Percentiles rank a stretch among this genome's conserved stretches.
Conservation (phyloP, 371 early-diverging fungal species). For the Funneliformis caledonium region DNA sequence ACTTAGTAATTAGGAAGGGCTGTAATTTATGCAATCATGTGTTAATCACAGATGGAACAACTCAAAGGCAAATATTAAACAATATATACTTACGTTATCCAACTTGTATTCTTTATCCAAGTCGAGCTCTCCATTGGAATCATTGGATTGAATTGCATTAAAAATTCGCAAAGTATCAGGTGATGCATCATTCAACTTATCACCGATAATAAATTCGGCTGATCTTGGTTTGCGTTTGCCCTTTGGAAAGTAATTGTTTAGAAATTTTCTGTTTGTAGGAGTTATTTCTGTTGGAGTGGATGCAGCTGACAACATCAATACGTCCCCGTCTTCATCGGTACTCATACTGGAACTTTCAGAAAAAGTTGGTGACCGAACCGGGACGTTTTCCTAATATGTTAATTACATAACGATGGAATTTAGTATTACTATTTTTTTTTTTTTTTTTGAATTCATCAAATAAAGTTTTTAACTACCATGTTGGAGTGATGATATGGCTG, state of each 20-base stretch:
- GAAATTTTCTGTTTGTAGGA: background rate
- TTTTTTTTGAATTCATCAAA: background rate
- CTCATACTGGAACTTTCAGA: background rate
- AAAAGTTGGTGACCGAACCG: background rate
- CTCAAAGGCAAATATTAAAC: too few species aligned
- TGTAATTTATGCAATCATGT: too few species aligned
- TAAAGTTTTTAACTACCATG: background rate
- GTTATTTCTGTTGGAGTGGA: background rate
- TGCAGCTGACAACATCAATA: background rate
- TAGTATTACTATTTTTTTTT: too few species aligned
- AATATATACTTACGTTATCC: background rate
- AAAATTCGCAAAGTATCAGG: conserved; percentile 7
- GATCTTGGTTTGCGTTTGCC: background rate
- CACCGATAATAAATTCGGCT: background rate
- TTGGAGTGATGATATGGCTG: background rate
- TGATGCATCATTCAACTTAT: background rate
- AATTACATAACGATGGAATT: background rate
- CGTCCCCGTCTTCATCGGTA: background rate
- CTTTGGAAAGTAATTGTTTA: background rate
- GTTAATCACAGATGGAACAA: too few species aligned
- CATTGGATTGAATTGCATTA: background rate
- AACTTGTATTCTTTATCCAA: background rate
- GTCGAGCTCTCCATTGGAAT: background rate
- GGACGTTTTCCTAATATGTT: background rate
- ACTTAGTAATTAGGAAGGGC: too few species aligned